A percentile compares a stretch with the other conserved stretches of the same genome.
Evolutionary conservation across 495 filamentous ascomycete species (phyloP).

Genomic region (Parathielavia hyrcaniae): DNA sequence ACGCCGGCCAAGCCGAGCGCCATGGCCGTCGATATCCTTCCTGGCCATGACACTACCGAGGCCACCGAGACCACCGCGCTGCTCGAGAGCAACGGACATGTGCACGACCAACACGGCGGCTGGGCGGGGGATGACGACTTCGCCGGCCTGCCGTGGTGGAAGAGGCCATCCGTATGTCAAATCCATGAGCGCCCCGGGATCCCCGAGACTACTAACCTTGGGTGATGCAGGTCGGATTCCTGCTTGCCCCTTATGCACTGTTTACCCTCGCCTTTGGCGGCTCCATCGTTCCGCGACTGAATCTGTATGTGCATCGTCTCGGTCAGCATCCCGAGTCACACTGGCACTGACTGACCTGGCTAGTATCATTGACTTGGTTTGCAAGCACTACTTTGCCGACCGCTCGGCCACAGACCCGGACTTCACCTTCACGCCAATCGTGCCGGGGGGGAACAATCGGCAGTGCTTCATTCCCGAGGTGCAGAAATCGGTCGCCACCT

Average conservation of each 20-base stretch:
- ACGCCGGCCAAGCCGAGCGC: neutral
- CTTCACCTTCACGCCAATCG: conserved; percentile 56
- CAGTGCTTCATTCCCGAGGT: conserved; percentile 67
- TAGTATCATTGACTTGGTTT: conserved; percentile 70
- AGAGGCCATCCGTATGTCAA: conserved; percentile 58
- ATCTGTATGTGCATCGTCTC: conserved; percentile 45
- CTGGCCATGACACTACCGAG: conserved; percentile 7
- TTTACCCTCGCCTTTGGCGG: conserved; percentile 82
- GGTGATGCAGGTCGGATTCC: conserved; percentile 65
- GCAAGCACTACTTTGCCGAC: conserved; percentile 68
- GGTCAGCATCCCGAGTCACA: neutral
- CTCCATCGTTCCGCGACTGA: conserved; percentile 68
- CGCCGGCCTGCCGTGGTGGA: conserved; percentile 61
- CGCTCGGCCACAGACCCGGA: conserved; percentile 48
- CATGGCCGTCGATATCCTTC: neutral
- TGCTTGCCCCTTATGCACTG: conserved; percentile 68
- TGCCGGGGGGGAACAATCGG: conserved; percentile 59
- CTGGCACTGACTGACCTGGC: conserved; percentile 27
- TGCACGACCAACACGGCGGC: conserved; percentile 17
- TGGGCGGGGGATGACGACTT: conserved; percentile 53
- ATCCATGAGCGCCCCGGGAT: neutral
- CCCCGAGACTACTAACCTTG: conserved; percentile 4
- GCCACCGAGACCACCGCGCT: conserved; percentile 41
- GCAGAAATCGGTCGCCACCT: conserved; percentile 66
- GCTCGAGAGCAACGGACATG: conserved; percentile 20